These are phyloP conservation scores for Ophiosphaerella korrae DNA, from an alignment of 2,329 filamentous ascomycete genomes.

Conservation along the genomic window DNA sequence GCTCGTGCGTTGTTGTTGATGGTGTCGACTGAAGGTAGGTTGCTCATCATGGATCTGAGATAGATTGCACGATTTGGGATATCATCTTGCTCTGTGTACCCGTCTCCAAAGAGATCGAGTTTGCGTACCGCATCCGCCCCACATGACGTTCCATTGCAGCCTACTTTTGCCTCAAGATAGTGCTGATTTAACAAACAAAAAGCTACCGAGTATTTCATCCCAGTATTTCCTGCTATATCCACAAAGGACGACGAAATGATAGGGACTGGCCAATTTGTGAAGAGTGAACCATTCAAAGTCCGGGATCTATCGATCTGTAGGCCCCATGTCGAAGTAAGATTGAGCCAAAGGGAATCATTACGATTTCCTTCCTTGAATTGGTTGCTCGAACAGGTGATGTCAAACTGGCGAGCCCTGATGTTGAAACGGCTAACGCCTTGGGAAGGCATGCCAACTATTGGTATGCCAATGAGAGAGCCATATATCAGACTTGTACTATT, in stretches of 20 bases:
- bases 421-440: constrained; percentile 22
- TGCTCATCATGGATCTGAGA: constrained; percentile 7
- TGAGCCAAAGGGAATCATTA: constrained; percentile 7
- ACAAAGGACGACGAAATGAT: constrained; percentile 8
- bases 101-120: constrained; percentile 20
- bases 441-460: constrained; percentile 12
- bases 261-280: constrained; percentile 1
- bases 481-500: constrained; percentile 22
- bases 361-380: background rate
- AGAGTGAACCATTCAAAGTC: constrained; percentile 16
- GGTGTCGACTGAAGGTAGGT: constrained; percentile 25
- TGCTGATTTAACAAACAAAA: constrained; percentile 22
- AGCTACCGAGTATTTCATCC: constrained; percentile 18
- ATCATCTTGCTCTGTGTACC: constrained; percentile 18
- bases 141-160: constrained; percentile 26
- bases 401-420: constrained; percentile 33
- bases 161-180: constrained; percentile 24
- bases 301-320: constrained; percentile 14
- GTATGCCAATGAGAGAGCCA: constrained; percentile 34
- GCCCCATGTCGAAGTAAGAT: constrained; percentile 20
- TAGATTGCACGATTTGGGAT: constrained; percentile 8
- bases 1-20: constrained; percentile 18
- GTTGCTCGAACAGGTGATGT: constrained; percentile 30
- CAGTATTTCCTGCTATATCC: constrained; percentile 1
- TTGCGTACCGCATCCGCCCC: constrained; percentile 23